phyloP scores from a whole-genome alignment of 1,284 basidiomycete genomes.

The Tylopilus orsonianus region DNA sequence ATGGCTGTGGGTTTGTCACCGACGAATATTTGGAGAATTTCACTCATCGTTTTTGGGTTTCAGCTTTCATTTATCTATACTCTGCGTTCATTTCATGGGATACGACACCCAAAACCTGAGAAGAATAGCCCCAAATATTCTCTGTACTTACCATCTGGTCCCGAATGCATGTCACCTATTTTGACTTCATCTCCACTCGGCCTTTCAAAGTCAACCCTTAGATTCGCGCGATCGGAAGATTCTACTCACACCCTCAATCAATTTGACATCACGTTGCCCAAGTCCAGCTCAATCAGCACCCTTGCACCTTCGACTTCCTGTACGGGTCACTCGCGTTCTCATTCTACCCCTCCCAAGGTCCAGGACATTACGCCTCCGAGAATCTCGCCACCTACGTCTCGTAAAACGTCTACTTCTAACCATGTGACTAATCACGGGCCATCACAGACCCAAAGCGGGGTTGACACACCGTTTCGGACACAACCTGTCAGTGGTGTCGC shows the following conservation, averaged over 20 bases:
- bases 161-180: conserved; percentile 21
- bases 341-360: conserved; percentile 13
- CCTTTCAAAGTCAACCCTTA: conserved; percentile 17
- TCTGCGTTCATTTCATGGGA: conserved; percentile 20
- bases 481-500: conserved; percentile 10
- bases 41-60: conserved; percentile 10
- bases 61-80: conserved; percentile 39
- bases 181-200: conserved; percentile 17
- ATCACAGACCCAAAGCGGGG: conserved; percentile 1
- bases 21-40: neutral
- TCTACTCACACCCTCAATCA: conserved; percentile 22
- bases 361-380: conserved; percentile 15
- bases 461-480: conserved; percentile 17
- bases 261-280: conserved; percentile 28
- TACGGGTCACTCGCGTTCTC: conserved; percentile 27
- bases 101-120: conserved; percentile 19
- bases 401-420: conserved; percentile 9
- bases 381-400: conserved; percentile 27
- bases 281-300: conserved; percentile 29
- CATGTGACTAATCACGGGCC: conserved; percentile 11
- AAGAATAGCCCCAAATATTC: conserved; percentile 15
- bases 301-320: conserved; percentile 28
- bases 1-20: conserved; percentile 45
- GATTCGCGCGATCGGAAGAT: conserved; percentile 19
- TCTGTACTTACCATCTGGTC: conserved; percentile 24